Percentiles rank a stretch among this genome's conserved stretches.
Conservation (phyloP, 192 early-diverging fungal species). For the Dimargaris cristalligena region DNA sequence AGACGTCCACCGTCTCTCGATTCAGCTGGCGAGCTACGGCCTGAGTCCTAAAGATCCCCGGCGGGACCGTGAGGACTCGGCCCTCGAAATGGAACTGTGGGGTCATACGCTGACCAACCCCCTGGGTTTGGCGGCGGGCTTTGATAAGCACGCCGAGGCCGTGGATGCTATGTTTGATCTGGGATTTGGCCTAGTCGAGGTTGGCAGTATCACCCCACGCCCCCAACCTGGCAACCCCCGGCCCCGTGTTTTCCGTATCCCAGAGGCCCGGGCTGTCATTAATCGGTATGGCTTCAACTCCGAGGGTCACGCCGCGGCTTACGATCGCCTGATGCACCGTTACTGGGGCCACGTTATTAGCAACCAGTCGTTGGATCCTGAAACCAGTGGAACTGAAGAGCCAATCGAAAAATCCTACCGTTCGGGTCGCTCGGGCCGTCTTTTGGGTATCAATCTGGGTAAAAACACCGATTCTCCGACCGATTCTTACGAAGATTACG, state of each 20-base stretch:
- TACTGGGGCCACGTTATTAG: slow-evolving; percentile 42
- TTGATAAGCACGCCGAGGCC: slow-evolving; percentile 81
- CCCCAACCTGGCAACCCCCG: slow-evolving; percentile 76
- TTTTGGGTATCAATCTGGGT: slow-evolving; percentile 77
- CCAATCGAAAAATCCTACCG: slow-evolving; percentile 21
- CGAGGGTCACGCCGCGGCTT: slow-evolving; percentile 47
- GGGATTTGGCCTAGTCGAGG: slow-evolving; percentile 82
- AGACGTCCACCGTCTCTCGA: slow-evolving; percentile 48
- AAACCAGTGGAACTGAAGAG: slow-evolving; percentile 15
- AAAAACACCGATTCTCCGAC: slow-evolving; percentile 65
- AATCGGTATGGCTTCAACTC: slow-evolving; percentile 88
- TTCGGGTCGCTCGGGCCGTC: slow-evolving; percentile 35
- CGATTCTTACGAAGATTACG: slow-evolving; percentile 61
- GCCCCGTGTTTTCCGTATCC: slow-evolving; percentile 72
- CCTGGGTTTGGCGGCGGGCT: slow-evolving; percentile 76
- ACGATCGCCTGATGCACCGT: slow-evolving; percentile 46
- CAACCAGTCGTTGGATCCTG: slow-evolving; percentile 31
- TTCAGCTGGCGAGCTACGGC: slow-evolving; percentile 39
- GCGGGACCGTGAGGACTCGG: slow-evolving; percentile 29
- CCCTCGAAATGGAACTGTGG: slow-evolving; percentile 46
- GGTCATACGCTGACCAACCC: slow-evolving; percentile 60
- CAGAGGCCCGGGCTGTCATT: slow-evolving; percentile 54
- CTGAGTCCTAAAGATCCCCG: slow-evolving; percentile 42
- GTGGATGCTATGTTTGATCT: slow-evolving; percentile 65
- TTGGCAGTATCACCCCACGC: slow-evolving; percentile 72